Evolutionary conservation across 2,329 filamentous ascomycete species (phyloP).

Genomic region (Talaromyces sp.): DNA sequence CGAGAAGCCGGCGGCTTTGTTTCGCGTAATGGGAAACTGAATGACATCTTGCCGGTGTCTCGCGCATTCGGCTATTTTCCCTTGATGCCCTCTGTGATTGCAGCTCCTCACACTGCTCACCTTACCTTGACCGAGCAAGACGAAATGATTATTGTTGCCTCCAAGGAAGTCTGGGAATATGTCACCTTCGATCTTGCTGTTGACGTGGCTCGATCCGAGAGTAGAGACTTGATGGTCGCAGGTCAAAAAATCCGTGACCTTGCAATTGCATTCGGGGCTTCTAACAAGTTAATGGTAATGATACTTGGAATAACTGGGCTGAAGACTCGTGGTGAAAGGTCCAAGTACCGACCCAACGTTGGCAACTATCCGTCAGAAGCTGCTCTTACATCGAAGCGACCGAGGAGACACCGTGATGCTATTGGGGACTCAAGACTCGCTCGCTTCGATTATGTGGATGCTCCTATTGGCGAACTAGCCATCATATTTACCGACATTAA

Average conservation of each 20-base stretch:
- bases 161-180: constrained; percentile 92
- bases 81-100: constrained; percentile 87
- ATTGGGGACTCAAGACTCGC: constrained; percentile 82
- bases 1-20: constrained; percentile 94
- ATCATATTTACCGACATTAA: constrained; percentile 99
- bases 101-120: constrained; percentile 77
- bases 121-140: constrained; percentile 79
- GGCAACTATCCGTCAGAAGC: constrained; percentile 62
- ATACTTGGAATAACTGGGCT: constrained; percentile 90
- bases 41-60: constrained; percentile 86
- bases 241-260: constrained; percentile 91
- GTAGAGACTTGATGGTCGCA: constrained; percentile 86
- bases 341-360: neutral
- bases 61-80: constrained; percentile 93
- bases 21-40: constrained; percentile 87
- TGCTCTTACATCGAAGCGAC: constrained; percentile 59
- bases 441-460: constrained; percentile 84
- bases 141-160: constrained; percentile 89
- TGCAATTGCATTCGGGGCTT: constrained; percentile 91
- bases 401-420: constrained; percentile 54
- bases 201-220: constrained; percentile 82
- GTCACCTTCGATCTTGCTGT: constrained; percentile 84
- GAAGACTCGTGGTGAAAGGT: constrained; percentile 64
- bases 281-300: constrained; percentile 98
- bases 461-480: constrained; percentile 82